Conservation (phyloP, 805 yeast genomes). For the Gaillardinia entomophila region DNA sequence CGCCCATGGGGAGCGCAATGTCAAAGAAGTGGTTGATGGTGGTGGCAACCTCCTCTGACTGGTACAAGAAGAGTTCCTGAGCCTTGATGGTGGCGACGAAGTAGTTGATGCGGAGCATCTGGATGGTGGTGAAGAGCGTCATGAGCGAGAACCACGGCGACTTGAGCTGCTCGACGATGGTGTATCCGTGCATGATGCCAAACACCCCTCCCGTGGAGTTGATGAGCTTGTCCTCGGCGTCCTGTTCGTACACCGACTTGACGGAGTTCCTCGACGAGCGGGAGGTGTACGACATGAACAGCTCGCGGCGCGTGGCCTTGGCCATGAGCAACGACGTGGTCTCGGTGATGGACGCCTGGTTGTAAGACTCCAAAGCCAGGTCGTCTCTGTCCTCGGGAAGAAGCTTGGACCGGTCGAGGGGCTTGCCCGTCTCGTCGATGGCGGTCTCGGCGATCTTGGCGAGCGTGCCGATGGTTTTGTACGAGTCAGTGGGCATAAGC, state of each 20-base stretch:
- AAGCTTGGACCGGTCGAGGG: slow-evolving; percentile 42
- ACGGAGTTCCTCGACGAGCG: slow-evolving; percentile 27
- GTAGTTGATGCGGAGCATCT: slow-evolving; percentile 88
- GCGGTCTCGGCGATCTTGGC: slow-evolving; percentile 70
- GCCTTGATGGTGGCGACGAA: slow-evolving; percentile 85
- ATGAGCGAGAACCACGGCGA: slow-evolving; percentile 76
- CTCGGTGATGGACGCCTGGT: slow-evolving; percentile 34
- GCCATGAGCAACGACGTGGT: slow-evolving; percentile 35
- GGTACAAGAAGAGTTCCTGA: slow-evolving; percentile 72
- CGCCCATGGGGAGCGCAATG: slow-evolving; percentile 83
- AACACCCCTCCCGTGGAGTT: slow-evolving; percentile 50
- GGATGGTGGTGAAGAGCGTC: slow-evolving; percentile 75
- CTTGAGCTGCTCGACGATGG: slow-evolving; percentile 44
- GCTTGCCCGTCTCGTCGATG: slow-evolving; percentile 62
- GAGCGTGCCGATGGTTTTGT: slow-evolving; percentile 63
- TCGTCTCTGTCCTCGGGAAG: slow-evolving; percentile 31
- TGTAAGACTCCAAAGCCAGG: slow-evolving; percentile 7
- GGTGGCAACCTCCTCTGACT: slow-evolving; percentile 47
- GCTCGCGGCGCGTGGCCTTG: slow-evolving; percentile 28
- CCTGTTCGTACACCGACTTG: slow-evolving; percentile 62
- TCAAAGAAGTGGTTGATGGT: slow-evolving; percentile 68
- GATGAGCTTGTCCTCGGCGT: slow-evolving; percentile 52
- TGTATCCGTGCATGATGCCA: slow-evolving; percentile 69
- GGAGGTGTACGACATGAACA: slow-evolving; percentile 30
- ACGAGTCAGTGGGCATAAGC: slow-evolving; percentile 75